Evolutionary conservation across 2,329 filamentous ascomycete species (phyloP), one percentile per base, ranked within the genome.

Genomic region (Cadophora luteo-olivacea): DNA sequence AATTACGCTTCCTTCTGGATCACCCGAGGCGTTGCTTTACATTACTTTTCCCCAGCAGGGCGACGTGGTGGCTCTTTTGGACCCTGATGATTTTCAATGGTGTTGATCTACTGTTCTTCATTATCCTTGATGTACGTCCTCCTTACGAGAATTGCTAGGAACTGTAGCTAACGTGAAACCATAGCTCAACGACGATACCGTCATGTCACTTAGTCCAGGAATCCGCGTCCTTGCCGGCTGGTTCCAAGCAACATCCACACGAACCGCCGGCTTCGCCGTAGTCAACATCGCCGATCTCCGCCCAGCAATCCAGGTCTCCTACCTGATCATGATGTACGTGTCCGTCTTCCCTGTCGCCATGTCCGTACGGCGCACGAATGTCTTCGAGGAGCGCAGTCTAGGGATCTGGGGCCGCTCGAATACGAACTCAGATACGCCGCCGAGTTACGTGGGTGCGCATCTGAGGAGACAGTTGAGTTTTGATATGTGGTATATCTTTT

Each of bases 311-410:
- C 94, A 97, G 75, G 93, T 97, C 16, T 93, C 94, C 24, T 98
- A 97, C 81, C 84, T 98, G 80, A 90, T 98, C 79, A 98, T 98
- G 95, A 98, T 98, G 96, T 98, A 98, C 80, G 97, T 98, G 70
- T 97, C 94, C 67, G 92, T 97, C 69, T 97, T 97, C 74, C 95
- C 95, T 4, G 97, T 98, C 74, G 95, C 96, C 77, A 98, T 98
- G 75, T 96, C 92, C 8, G 92, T 98, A 75, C 93, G 95, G 62
- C 86, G 92, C 72, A 97, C 95, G 67, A 98, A 98, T 78, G 95
- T 97, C 2, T 98, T 97, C 82, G 95, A 97, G 80, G 95, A 98
- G 78, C 92, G 91, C 72, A 93, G 90, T 0, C 86, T 96, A 0
- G 93, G 93, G 3, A 88, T 97, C 38, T 94, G 91, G 76, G 83